Base-by-base conservation (phyloP, 192 early-diverging fungal genomes). In the Borealophlyctis nickersoniae region DNA sequence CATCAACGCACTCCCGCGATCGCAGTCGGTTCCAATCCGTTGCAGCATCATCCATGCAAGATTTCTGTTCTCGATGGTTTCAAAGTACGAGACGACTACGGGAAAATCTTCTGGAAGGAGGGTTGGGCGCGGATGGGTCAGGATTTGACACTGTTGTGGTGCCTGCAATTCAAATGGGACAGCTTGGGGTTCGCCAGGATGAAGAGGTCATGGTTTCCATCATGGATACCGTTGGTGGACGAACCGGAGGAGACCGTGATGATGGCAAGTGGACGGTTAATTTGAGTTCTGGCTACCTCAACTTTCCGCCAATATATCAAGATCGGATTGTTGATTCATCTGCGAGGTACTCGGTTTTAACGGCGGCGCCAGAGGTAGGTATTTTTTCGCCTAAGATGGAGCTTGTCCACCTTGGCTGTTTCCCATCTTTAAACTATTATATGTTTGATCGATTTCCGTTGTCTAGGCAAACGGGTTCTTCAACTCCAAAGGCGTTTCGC, bases 271-370 rank as follows among this genome's bases (percentile, higher is more conserved):
- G 86, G 71, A 87, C 77, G 13, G 76, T 86, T 13, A 60, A 83
- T 59, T 85, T 96, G 57, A 89, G 91, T 0, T 92, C 93, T 9
- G 93, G 92, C 36, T 99, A 99, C 60, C 91, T 99, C 59, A 99
- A 99, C 75, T 88, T 99, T 56, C 89, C 90, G 0, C 57, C 81
- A 24, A 58, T 70, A 14, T 87, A 90, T 75, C 85, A 87, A 36
- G 33, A 71, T n/a, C 69, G 73, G 36, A 84, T 95, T 36, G 57
- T 88, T 11, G 72, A 71, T 23, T 86, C 85, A 33, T 32, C 65
- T 3, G 86, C 87, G 9, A 69, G 78, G 24, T 89, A 91, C 71
- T 74, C 80, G 13, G 77, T 99, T 24, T 65, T 95, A 22, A 86
- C 90, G 7, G 89, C 94, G 1, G 87, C 94, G 36, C 95, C 95